phyloP scores from a whole-genome alignment of 306 rosid species.

The Vicia sativa region DNA sequence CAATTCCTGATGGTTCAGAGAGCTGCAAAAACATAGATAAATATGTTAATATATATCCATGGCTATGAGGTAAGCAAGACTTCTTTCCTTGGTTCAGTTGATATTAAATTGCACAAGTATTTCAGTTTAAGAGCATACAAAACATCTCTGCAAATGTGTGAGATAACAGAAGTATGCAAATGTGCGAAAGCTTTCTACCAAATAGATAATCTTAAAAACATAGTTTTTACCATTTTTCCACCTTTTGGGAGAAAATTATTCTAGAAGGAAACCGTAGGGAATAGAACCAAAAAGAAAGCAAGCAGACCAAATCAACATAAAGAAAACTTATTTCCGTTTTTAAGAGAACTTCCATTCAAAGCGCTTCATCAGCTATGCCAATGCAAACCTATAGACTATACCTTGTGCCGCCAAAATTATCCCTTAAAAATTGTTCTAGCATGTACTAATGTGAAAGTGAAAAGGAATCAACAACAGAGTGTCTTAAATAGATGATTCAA shows the following conservation, averaged over 20 bases:
- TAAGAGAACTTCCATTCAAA: no score
- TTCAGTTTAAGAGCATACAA: constrained; percentile 26
- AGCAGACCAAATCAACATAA: no score
- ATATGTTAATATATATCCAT: constrained; percentile 17
- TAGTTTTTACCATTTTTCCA: no score
- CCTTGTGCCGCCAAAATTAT: constrained; percentile 14
- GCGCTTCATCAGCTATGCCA: not conserved
- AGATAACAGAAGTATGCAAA: constrained; percentile 12
- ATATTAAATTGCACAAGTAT: constrained; percentile 10
- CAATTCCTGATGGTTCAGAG: constrained; percentile 90
- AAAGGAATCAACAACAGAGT: constrained; percentile 15
- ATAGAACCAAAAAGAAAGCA: no score
- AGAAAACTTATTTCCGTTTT: no score
- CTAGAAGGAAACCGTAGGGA: no score
- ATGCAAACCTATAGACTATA: constrained; percentile 12
- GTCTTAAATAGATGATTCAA: constrained; percentile 3
- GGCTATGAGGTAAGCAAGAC: constrained; percentile 20
- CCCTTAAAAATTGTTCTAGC: constrained; percentile 17
- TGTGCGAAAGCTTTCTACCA: constrained; percentile 15
- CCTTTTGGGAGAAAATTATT: no score
- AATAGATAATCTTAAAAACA: no score
- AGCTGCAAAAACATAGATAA: constrained; percentile 68
- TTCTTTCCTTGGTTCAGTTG: constrained; percentile 21
- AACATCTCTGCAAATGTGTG: constrained; percentile 23
- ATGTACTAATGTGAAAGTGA: not conserved